Base-by-base conservation (phyloP, 306 rosid species). In the Lathyrus tuberosus region DNA sequence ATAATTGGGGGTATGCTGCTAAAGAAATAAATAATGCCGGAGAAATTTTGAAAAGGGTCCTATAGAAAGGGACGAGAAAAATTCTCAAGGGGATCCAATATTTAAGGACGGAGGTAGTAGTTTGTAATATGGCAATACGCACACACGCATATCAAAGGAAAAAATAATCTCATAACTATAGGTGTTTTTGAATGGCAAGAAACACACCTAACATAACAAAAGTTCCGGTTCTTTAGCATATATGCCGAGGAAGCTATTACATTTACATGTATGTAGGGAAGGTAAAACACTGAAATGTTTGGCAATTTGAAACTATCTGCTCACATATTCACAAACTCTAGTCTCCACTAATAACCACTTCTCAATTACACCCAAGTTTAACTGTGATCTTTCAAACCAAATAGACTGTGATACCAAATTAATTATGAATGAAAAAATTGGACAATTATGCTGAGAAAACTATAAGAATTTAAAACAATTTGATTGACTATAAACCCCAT, bases 291-390 rank as follows among this genome's bases (percentile, higher is more conserved):
- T 52, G 12, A 57, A 26, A 44, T 40, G 4, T 13, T 10, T n/a
- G 30, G 54, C 33, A 26, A 30, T 53, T 42, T 48, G 56, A 56
- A 68, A 37, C 33, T 3, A n/a, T 20, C 44, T 57, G 22, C 46
- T 71, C 10, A 17, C 35, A 69, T 46, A 58, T 15, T 70, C 16
- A n/a, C 24, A n/a, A 67, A 30, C 60, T 31, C 43, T 38, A 47
- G 49, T 70, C 26, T 70, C 13, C 26, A 70, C 16, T n/a, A 7
- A 5, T 54, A 51, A 9, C 70, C 28, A 65, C 56, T 8, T 10
- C 46, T 31, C 37, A 43, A 46, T 43, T 13, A 60, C 40, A 60
- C 40, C 37, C 15, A 33, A 33, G 51, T 46, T 20, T 30, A 22
- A 60, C 6, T 8, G 24, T 5, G 26, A 71, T 46, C 38, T 31